Conservation (phyloP, 2,329 filamentous ascomycete species). For the Grosmannia penicillata region DNA sequence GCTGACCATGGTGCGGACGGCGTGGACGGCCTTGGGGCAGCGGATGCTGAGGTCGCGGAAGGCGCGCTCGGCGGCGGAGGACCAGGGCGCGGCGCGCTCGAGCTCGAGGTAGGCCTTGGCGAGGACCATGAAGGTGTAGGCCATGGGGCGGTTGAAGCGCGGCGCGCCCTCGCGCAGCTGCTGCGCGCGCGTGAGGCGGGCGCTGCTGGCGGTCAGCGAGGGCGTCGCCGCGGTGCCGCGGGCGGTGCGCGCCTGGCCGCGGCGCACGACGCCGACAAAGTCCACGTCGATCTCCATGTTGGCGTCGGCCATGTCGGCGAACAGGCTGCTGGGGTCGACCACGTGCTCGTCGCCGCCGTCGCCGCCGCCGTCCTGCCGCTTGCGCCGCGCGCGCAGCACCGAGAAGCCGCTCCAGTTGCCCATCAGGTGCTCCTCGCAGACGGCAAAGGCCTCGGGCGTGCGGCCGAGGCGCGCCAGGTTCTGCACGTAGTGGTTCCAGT, state of each 20-base stretch:
- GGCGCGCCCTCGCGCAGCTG: constrained; percentile 24
- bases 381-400: constrained; percentile 12
- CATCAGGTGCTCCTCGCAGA: constrained; percentile 70
- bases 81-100: constrained; percentile 33
- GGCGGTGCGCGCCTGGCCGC: neutral
- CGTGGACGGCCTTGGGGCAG: constrained; percentile 26
- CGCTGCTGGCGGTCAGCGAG: neutral
- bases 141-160: constrained; percentile 22
- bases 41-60: constrained; percentile 22
- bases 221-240: neutral
- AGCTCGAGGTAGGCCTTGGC: constrained; percentile 35
- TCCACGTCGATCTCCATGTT: neutral
- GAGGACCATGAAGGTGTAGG: constrained; percentile 32
- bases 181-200: constrained; percentile 5
- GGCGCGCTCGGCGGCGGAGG: constrained; percentile 24
- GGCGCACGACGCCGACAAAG: neutral
- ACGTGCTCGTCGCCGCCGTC: too few species aligned
- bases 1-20: constrained; percentile 17
- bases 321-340: too few species aligned
- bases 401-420: constrained; percentile 63
- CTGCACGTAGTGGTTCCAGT: constrained; percentile 70
- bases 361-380: constrained; percentile 2
- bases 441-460: constrained; percentile 51
- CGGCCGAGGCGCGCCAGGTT: constrained; percentile 45
- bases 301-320: too few species aligned